Percentiles rank a stretch among this genome's conserved stretches.
Evolutionary conservation across 2,329 filamentous ascomycete genomes (phyloP).

Genomic region (Akanthomyces lecanii): DNA sequence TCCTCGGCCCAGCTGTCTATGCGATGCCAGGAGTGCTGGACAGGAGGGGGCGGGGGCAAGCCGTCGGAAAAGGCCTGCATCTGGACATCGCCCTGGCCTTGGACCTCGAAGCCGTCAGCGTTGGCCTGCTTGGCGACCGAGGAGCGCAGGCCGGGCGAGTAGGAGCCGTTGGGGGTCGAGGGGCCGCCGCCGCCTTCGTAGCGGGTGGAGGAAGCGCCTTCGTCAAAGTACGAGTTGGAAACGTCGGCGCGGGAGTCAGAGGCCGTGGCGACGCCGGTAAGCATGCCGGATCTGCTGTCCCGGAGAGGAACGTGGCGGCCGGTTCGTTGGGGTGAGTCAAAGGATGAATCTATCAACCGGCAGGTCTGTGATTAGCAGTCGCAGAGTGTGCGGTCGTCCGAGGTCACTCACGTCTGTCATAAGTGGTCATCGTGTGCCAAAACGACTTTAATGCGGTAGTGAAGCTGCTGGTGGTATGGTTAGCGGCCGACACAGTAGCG

Average conservation of each 20-base stretch:
- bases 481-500: not conserved
- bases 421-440: constrained; percentile 85
- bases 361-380: constrained; percentile 21
- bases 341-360: constrained; percentile 68
- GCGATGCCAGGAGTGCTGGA: constrained; percentile 85
- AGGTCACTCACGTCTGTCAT: constrained; percentile 58
- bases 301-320: constrained; percentile 86
- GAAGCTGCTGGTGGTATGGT: constrained; percentile 43
- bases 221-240: constrained; percentile 72
- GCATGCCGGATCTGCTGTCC: constrained; percentile 72
- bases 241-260: constrained; percentile 85
- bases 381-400: not conserved
- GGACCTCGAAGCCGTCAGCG: constrained; percentile 64
- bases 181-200: constrained; percentile 43
- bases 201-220: constrained; percentile 51
- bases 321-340: constrained; percentile 88
- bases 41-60: constrained; percentile 81
- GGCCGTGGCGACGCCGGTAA: constrained; percentile 86
- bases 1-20: constrained; percentile 94
- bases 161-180: constrained; percentile 63
- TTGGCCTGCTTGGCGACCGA: constrained; percentile 62
- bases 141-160: constrained; percentile 88
- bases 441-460: constrained; percentile 77
- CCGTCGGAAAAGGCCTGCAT: constrained; percentile 96
- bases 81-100: constrained; percentile 76